Evolutionary conservation across 2,329 filamentous ascomycete species (phyloP).

Genomic region (Furcasterigmium furcatum): DNA sequence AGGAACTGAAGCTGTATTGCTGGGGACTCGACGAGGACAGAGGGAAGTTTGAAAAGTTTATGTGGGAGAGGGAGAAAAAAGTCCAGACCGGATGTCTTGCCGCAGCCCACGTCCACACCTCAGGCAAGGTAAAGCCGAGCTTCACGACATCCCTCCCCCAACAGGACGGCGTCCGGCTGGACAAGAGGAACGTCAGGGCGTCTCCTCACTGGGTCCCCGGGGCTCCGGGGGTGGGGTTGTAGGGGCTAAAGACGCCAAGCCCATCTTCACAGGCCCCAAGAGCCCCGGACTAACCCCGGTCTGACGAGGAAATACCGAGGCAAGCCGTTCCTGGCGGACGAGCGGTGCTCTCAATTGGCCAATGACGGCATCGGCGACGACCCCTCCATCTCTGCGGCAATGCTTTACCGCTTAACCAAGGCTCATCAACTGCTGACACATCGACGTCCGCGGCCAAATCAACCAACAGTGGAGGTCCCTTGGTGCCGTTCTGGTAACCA

Average conservation of each 20-base stretch:
- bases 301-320: constrained; percentile 9
- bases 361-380: constrained; percentile 3
- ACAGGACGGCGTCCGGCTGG: too few relatives aligned
- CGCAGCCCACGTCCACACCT: too few relatives aligned
- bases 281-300: not conserved
- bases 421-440: constrained; percentile 7
- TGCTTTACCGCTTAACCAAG: constrained; percentile 21
- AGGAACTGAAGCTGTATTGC: not conserved
- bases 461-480: constrained; percentile 11
- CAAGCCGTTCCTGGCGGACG: constrained; percentile 10
- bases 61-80: not conserved
- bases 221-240: not conserved
- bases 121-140: not conserved
- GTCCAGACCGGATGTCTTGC: not conserved
- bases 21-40: not conserved
- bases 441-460: constrained; percentile 4
- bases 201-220: not conserved
- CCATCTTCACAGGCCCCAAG: not conserved
- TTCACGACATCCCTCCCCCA: not conserved
- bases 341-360: constrained; percentile 9
- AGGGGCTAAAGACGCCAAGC: not conserved
- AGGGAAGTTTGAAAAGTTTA: not conserved
- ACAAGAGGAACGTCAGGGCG: not conserved
- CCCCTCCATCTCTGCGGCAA: constrained; percentile 22
- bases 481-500: constrained; percentile 1